Evolutionary conservation across 1,139 yeast genomes (phyloP).

Genomic region (Debaryomyces singareniensis): DNA sequence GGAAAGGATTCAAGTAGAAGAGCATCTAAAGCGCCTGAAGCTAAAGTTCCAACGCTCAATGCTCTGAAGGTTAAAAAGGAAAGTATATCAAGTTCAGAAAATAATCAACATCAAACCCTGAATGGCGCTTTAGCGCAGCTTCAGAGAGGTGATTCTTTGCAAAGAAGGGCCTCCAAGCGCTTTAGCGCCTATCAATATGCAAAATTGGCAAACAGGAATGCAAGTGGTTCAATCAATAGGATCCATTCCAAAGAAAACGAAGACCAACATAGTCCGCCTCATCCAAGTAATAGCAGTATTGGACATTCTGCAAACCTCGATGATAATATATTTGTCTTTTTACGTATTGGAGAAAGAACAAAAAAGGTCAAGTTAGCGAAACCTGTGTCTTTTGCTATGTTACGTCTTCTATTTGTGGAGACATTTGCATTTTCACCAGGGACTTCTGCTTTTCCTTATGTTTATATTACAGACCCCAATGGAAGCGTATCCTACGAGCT

Average conservation of each 20-base stretch:
- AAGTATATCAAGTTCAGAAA: neutral
- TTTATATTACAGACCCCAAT: constrained; percentile 62
- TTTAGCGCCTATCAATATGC: constrained; percentile 93
- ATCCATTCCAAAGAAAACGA: constrained; percentile 7
- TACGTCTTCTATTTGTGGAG: constrained; percentile 75
- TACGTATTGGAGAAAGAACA: constrained; percentile 53
- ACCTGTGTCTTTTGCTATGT: constrained; percentile 55
- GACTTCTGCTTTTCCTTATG: constrained; percentile 66
- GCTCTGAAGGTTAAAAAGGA: neutral
- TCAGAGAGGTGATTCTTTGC: constrained; percentile 75
- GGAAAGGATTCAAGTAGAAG: constrained; percentile 10
- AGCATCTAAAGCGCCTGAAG: neutral
- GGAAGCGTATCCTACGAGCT: constrained; percentile 68
- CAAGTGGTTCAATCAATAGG: constrained; percentile 12
- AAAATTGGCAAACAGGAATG: constrained; percentile 54
- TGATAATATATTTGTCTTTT: constrained; percentile 28
- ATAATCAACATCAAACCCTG: constrained; percentile 1
- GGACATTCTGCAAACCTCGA: constrained; percentile 1
- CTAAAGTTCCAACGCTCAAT: constrained; percentile 1
- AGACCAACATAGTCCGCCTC: constrained; percentile 4
- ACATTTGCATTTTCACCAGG: constrained; percentile 83
- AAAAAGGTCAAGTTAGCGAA: constrained; percentile 51
- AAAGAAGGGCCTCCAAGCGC: constrained; percentile 85
- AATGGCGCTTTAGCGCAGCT: constrained; percentile 65
- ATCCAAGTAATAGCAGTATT: constrained; percentile 3